Percentiles rank a stretch among this genome's conserved stretches.
Conservation (phyloP, 2,329 filamentous ascomycete species). For the Aspergillus terreus region DNA sequence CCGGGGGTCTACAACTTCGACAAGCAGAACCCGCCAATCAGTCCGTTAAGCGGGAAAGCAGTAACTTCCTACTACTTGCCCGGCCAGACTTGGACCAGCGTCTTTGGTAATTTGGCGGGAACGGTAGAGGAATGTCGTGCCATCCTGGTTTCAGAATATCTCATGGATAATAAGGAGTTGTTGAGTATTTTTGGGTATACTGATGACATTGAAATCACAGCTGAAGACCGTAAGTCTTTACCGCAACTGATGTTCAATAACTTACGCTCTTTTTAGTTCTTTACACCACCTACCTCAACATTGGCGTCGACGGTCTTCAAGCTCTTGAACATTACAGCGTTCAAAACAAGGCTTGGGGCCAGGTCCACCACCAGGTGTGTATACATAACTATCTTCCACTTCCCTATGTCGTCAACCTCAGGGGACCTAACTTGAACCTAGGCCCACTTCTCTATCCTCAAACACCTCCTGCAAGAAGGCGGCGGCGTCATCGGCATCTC, state of each 20-base stretch:
- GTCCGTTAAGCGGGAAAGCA: slow-evolving; percentile 52
- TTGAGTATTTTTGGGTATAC: background rate
- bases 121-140: slow-evolving; percentile 42
- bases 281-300: background rate
- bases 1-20: slow-evolving; percentile 49
- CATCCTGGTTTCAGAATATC: background rate
- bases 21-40: slow-evolving; percentile 52
- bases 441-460: background rate
- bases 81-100: slow-evolving; percentile 60
- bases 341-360: background rate
- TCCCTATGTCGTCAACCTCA: background rate
- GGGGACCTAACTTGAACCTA: background rate
- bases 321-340: background rate
- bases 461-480: background rate
- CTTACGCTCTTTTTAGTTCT: background rate
- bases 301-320: background rate
- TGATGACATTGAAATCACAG: background rate
- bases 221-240: background rate
- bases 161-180: background rate
- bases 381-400: background rate
- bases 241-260: background rate
- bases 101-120: slow-evolving; percentile 57
- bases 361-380: background rate
- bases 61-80: slow-evolving; percentile 53
- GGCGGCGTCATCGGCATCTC: background rate